These are phyloP conservation scores for Licmophora abbreviata DNA, from an alignment of 108 stramenopile genomes.

Conservation along the genomic window DNA sequence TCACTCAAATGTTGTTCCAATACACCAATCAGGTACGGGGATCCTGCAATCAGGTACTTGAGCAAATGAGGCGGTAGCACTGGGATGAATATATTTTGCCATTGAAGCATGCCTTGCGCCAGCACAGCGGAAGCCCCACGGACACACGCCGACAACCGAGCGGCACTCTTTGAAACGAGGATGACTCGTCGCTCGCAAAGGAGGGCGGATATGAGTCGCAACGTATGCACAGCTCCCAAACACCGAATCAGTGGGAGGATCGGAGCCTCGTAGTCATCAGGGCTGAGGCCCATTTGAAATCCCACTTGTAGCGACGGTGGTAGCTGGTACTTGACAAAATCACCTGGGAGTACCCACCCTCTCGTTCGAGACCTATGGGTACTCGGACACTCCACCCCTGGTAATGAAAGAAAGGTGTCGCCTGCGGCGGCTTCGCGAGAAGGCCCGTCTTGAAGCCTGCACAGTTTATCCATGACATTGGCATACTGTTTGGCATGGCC, in stretches of 20 bases:
- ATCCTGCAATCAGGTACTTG: conserved; percentile 15
- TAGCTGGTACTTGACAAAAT: conserved; percentile 1
- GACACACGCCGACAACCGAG: conserved; percentile 24
- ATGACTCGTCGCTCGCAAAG: conserved; percentile 27
- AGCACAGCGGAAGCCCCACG: conserved; percentile 32
- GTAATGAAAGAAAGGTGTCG: conserved; percentile 1
- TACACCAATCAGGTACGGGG: conserved; percentile 39
- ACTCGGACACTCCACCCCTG: not conserved
- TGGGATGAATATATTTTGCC: conserved; percentile 30
- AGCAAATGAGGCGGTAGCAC: conserved; percentile 33
- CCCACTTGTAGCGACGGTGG: conserved; percentile 9
- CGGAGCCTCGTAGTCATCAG: conserved; percentile 8
- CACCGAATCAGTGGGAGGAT: conserved; percentile 38
- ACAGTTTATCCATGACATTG: not conserved
- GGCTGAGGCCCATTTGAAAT: not conserved
- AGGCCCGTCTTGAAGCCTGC: not conserved
- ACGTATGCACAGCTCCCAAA: conserved; percentile 18
- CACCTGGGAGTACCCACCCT: conserved; percentile 1
- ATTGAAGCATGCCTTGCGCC: conserved; percentile 33
- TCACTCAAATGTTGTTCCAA: conserved; percentile 11
- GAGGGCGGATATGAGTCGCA: conserved; percentile 29
- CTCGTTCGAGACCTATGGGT: not conserved
- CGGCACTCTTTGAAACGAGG: conserved; percentile 19
- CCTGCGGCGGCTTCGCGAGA: not conserved
- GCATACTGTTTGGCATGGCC: not conserved